phyloP scores from a whole-genome alignment of 2,329 filamentous ascomycete species.

The Pseudogymnoascus sp. region DNA sequence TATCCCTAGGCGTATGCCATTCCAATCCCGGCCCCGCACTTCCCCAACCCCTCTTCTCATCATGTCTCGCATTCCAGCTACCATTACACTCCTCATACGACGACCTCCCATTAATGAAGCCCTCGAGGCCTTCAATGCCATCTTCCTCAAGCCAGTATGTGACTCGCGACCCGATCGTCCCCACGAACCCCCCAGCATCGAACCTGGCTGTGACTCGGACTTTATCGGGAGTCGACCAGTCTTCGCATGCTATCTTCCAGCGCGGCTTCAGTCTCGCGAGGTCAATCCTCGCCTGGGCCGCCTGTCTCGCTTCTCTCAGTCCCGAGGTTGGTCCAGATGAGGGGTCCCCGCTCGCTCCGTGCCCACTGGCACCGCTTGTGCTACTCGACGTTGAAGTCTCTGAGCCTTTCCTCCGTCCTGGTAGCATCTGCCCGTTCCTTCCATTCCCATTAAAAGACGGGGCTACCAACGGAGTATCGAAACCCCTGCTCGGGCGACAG shows the following conservation, averaged over 20 bases:
- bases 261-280: slow-evolving; percentile 44
- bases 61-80: slow-evolving; percentile 19
- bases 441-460: background rate
- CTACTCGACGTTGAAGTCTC: background rate
- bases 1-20: slow-evolving; percentile 23
- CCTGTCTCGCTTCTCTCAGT: slow-evolving; percentile 41
- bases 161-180: slow-evolving; percentile 49
- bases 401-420: slow-evolving; percentile 22
- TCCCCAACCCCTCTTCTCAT: slow-evolving; percentile 15
- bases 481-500: slow-evolving; percentile 39
- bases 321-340: slow-evolving; percentile 35
- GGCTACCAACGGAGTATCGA: slow-evolving; percentile 16
- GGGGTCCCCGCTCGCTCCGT: background rate
- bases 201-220: slow-evolving; percentile 44
- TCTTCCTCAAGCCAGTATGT: slow-evolving; percentile 52
- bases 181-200: slow-evolving; percentile 52
- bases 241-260: slow-evolving; percentile 50
- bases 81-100: slow-evolving; percentile 23
- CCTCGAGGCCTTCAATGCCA: slow-evolving; percentile 44
- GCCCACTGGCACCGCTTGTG: slow-evolving; percentile 15
- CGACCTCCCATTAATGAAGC: slow-evolving; percentile 37
- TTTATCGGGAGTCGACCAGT: slow-evolving; percentile 37
- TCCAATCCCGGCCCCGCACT: slow-evolving; percentile 14
- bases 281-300: slow-evolving; percentile 58
- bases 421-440: slow-evolving; percentile 12